Base-by-base conservation (phyloP, 768 basidiomycete species). In the Mycena leptocephala region DNA sequence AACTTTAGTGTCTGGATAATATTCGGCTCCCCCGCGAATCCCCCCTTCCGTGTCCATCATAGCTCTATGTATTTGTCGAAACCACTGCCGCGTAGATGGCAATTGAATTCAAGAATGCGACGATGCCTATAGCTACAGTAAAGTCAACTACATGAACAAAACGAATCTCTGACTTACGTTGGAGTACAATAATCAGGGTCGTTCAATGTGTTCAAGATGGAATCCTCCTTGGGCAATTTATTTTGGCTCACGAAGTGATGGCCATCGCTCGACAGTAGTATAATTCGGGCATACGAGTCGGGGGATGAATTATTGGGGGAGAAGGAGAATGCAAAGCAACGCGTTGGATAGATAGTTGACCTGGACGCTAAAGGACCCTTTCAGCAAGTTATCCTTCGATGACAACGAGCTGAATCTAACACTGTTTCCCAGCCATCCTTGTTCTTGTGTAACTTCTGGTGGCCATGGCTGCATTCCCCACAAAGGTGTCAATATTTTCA, bases 321-420 rank as follows among this genome's bases (percentile, higher is more conserved):
- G 80, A 66, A 87, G 81, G 66, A 84, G 74, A 43, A 86, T 79
- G 65, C 82, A 83, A 13, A 87, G 81, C 56, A 87, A 63, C 5
- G 81, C 84, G 0, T 82, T 87, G 33, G 84, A 82, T 26, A 87
- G 74, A 61, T 84, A 82, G 70, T 87, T 87, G 32, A 85, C 82
- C 74, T 87, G 85, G 8, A 87, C 51, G 13, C 85, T 87, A 35
- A 48, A 9, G 53, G 53, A 62, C 9, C 24, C 14, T 26, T 43
- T 51, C 14, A 39, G 33, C 9, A 26, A 20, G 79, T 30, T 2
- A 1, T 41, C n/a, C n/a, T 43, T 46, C 51, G 20, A 64, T n/a
- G n/a, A 35, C n/a, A 72, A 32, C n/a, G n/a, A n/a, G n/a, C n/a
- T n/a, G n/a, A 53, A 30, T 58, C 85, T 35, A 39, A 87, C 86